phyloP scores from a whole-genome alignment of 1,139 yeast genomes.

The Zhuliangozyma blackwelliae region DNA sequence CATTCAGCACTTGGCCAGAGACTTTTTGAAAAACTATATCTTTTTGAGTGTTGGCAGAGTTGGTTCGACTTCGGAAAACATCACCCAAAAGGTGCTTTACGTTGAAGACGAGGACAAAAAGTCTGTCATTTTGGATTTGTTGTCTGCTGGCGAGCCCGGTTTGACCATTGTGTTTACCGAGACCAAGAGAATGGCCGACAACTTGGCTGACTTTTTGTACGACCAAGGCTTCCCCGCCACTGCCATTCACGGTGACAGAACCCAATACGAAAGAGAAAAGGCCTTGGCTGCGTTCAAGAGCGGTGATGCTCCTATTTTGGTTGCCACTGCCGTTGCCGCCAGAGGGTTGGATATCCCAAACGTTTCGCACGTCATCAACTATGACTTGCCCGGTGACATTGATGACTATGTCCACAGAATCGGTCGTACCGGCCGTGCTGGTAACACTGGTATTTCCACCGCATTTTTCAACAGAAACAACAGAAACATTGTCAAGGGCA shows the following conservation, averaged over 20 bases:
- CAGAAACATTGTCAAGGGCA: constrained; percentile 82
- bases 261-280: constrained; percentile 96
- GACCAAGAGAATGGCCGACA: constrained; percentile 98
- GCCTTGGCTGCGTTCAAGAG: constrained; percentile 86
- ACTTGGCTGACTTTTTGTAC: constrained; percentile 86
- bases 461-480: constrained; percentile 97
- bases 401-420: constrained; percentile 99
- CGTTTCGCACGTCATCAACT: constrained; percentile 95
- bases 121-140: constrained; percentile 83
- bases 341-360: constrained; percentile 99
- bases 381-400: constrained; percentile 92
- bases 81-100: constrained; percentile 87
- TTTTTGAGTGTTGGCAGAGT: constrained; percentile 97
- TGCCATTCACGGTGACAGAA: constrained; percentile 98
- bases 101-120: constrained; percentile 96
- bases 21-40: constrained; percentile 91
- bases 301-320: constrained; percentile 88
- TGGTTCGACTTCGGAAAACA: constrained; percentile 96
- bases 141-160: constrained; percentile 73
- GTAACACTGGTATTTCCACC: constrained; percentile 97
- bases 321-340: constrained; percentile 98
- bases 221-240: constrained; percentile 93
- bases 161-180: constrained; percentile 94
- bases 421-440: constrained; percentile 99
- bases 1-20: constrained; percentile 94